Conservation (phyloP, 2,329 filamentous ascomycete genomes). For the Aspergillus fumigatus region DNA sequence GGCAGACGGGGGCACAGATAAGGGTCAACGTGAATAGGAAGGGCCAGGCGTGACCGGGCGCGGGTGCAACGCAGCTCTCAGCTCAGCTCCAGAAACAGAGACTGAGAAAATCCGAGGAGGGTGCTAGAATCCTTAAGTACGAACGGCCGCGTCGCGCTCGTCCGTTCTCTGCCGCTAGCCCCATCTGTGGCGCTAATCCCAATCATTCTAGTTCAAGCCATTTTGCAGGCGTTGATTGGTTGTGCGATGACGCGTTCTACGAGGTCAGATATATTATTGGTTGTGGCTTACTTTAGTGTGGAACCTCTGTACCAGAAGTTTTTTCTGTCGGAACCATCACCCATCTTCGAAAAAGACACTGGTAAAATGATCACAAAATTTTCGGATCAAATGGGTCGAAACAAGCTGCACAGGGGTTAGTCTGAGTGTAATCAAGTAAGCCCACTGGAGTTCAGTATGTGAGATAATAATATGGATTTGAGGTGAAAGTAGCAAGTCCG, state of each 20-base stretch:
- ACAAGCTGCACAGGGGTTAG: not conserved
- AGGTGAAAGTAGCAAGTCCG: not conserved
- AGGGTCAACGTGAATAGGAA: conserved; percentile 7
- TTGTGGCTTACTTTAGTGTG: conserved; percentile 6
- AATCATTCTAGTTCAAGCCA: conserved; percentile 31
- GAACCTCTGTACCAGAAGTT: conserved; percentile 20
- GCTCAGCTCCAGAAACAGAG: conserved; percentile 35
- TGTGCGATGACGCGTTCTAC: conserved; percentile 20
- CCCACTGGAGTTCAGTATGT: not conserved
- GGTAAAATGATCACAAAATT: conserved; percentile 3
- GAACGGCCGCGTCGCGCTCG: conserved; percentile 30
- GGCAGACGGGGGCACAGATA: not conserved
- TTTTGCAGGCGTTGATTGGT: conserved; percentile 29
- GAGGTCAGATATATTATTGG: conserved; percentile 21
- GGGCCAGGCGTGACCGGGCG: conserved; percentile 18
- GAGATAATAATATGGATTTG: not conserved
- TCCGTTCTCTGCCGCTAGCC: conserved; percentile 33
- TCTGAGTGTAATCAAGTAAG: not conserved
- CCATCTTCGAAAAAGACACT: conserved; percentile 7
- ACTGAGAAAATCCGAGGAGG: conserved; percentile 35
- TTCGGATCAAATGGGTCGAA: conserved; percentile 7
- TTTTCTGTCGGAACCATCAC: conserved; percentile 15
- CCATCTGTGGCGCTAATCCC: conserved; percentile 32
- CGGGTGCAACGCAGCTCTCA: conserved; percentile 18
- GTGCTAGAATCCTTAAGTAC: conserved; percentile 42